Evolutionary conservation across 2,329 filamentous ascomycete genomes (phyloP), one percentile per base, ranked within the genome.

Genomic region (Gaeumannomyces sp.): DNA sequence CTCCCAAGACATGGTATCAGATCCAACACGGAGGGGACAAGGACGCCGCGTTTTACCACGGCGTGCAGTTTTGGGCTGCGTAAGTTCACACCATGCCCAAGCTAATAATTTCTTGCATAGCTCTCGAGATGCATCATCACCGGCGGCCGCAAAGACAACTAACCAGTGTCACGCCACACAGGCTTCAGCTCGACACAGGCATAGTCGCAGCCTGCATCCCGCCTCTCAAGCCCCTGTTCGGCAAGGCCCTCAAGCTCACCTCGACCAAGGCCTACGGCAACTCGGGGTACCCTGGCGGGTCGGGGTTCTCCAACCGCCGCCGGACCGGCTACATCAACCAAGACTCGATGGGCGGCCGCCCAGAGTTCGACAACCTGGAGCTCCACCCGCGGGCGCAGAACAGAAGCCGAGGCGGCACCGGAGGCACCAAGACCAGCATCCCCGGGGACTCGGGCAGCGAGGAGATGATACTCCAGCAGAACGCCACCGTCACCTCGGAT

Each of bases 191-290:
- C 61, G 68, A 68, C 64, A 69, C 65, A 38, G 68, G 71, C 33
- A 68, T 72, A 28, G 70, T 72, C 31, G 71, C 69, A 6, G 67
- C 69, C 33, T 72, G 71, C 65, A 70, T 71, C 25, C 70, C 70
- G 28, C 66, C 68, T 16, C 67, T 72, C 6, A 69, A 67, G 62
- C 71, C 71, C 3, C 66, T 73, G 33, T 64, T 70, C 64, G 68
- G 69, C 35, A 59, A 65, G 28, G 22, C 65, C 38, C 59, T 68
- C 56, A 64, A 66, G 59, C n/a, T 66, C 50, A 64, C 25, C 62
- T 25, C 63, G 7, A 53, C 33, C 29, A 59, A 64, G 53, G 29
- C 29, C 31, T 38, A 31, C 33, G 57, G 22, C 53, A 59, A 38
- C 53, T 28, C 33, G 25, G 33, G 62, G 5, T 53, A 64, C 25